Conservation (phyloP, 1,284 basidiomycete species). For the Calocybe gambosa region DNA sequence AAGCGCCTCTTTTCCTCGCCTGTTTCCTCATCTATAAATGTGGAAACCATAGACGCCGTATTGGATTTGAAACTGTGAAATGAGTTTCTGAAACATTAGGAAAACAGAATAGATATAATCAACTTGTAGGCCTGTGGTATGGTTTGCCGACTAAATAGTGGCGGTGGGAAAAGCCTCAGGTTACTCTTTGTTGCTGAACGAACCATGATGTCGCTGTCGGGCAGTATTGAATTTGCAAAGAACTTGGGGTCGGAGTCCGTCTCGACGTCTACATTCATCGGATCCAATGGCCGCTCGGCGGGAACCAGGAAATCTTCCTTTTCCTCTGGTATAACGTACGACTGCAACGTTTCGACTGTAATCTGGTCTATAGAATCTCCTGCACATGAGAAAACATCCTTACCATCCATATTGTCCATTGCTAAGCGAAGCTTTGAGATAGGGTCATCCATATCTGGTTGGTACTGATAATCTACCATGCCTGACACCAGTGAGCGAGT, state of each 20-base stretch:
- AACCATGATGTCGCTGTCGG: not conserved
- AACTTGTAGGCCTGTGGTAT: conserved; percentile 79
- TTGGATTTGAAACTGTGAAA: conserved; percentile 67
- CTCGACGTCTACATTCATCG: conserved; percentile 17
- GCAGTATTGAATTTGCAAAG: conserved; percentile 14
- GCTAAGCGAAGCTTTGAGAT: conserved; percentile 62
- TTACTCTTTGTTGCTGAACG: conserved; percentile 37
- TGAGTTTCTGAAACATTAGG: not conserved
- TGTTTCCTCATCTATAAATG: conserved; percentile 61
- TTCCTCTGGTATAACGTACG: conserved; percentile 63
- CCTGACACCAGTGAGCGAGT: conserved; percentile 37
- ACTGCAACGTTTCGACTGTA: conserved; percentile 65
- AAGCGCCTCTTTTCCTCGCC: conserved; percentile 77
- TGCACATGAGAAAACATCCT: conserved; percentile 5
- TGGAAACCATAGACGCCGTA: conserved; percentile 62
- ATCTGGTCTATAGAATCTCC: not conserved
- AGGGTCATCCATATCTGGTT: conserved; percentile 66
- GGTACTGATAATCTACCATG: conserved; percentile 90
- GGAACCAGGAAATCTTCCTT: conserved; percentile 53
- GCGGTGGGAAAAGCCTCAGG: conserved; percentile 74
- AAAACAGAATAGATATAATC: conserved; percentile 12
- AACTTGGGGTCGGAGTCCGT: conserved; percentile 33
- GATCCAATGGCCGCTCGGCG: conserved; percentile 11
- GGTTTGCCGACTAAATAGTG: conserved; percentile 74
- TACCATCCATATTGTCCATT: conserved; percentile 80